phyloP scores from a whole-genome alignment of 2,329 filamentous ascomycete genomes.

The Alternaria ventricosa region DNA sequence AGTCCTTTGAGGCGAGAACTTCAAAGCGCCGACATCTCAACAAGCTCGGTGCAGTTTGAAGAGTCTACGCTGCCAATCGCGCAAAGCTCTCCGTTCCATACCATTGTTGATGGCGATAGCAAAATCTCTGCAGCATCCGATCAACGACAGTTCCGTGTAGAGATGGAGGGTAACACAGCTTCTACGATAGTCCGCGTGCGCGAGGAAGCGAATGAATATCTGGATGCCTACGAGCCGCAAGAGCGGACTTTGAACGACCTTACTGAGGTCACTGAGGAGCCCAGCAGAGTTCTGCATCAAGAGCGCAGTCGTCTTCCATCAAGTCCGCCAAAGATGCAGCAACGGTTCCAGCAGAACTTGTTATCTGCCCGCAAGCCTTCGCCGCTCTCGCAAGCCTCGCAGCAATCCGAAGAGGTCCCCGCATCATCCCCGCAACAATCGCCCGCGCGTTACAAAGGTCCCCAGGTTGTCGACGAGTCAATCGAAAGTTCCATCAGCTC shows the following conservation, averaged over 20 bases:
- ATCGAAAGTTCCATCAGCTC: conserved; percentile 4
- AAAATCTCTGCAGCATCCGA: conserved; percentile 38
- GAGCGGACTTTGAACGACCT: conserved; percentile 42
- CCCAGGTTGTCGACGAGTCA: neutral
- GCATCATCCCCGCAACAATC: neutral
- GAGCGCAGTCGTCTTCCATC: conserved; percentile 25
- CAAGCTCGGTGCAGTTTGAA: conserved; percentile 23
- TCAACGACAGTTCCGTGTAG: conserved; percentile 37
- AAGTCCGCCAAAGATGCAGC: conserved; percentile 31
- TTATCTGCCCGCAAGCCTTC: conserved; percentile 21
- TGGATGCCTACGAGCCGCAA: conserved; percentile 42
- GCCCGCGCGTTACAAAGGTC: neutral
- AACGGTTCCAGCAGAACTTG: conserved; percentile 23
- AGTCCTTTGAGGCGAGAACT: conserved; percentile 45
- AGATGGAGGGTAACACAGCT: conserved; percentile 37
- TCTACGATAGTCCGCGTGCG: conserved; percentile 41
- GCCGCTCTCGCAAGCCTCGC: conserved; percentile 10
- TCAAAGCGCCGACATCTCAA: conserved; percentile 33
- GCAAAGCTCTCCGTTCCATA: conserved; percentile 45
- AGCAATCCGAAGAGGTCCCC: neutral
- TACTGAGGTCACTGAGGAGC: conserved; percentile 46
- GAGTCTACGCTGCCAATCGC: conserved; percentile 39
- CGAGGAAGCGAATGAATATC: conserved; percentile 42
- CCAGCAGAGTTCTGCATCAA: conserved; percentile 28
- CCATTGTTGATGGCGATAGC: conserved; percentile 34